Conservation (phyloP, 1,284 basidiomycete genomes). For the Malassezia vespertilionis region DNA sequence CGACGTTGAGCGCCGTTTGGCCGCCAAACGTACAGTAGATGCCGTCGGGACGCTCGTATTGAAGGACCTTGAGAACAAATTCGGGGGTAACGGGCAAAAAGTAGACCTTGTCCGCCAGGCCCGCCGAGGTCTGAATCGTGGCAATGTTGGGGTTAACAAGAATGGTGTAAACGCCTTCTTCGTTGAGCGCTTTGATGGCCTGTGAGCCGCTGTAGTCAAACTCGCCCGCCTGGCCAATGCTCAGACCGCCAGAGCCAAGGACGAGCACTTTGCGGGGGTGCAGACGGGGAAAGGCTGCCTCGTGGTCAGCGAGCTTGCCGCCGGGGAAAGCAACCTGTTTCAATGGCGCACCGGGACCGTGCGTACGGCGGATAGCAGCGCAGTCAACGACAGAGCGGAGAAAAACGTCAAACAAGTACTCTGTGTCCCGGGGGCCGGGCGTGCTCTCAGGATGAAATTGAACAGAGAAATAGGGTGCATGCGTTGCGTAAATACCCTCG, state of each 20-base stretch:
- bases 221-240: constrained; percentile 95
- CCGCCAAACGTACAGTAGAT: constrained; percentile 98
- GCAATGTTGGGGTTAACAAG: constrained; percentile 96
- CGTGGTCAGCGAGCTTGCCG: constrained; percentile 72
- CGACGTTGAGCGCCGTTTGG: constrained; percentile 92
- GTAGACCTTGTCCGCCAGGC: constrained; percentile 96
- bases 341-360: constrained; percentile 3
- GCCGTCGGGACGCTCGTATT: constrained; percentile 94
- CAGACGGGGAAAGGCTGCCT: constrained; percentile 62
- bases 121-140: constrained; percentile 96
- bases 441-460: constrained; percentile 99
- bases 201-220: constrained; percentile 99
- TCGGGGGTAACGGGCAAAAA: constrained; percentile 96
- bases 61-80: constrained; percentile 93
- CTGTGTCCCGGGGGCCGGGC: constrained; percentile 95
- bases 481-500: constrained; percentile 81
- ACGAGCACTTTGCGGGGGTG: constrained; percentile 84
- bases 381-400: constrained; percentile 74
- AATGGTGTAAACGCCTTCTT: constrained; percentile 96
- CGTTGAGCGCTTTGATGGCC: constrained; percentile 96
- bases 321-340: constrained; percentile 66
- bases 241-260: constrained; percentile 91
- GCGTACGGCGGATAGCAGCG: constrained; percentile 56
- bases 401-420: constrained; percentile 98
- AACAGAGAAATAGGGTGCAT: constrained; percentile 87